These are phyloP conservation scores for Fragilaria crotonensis DNA, from an alignment of 108 stramenopile species.

Conservation along the genomic window DNA sequence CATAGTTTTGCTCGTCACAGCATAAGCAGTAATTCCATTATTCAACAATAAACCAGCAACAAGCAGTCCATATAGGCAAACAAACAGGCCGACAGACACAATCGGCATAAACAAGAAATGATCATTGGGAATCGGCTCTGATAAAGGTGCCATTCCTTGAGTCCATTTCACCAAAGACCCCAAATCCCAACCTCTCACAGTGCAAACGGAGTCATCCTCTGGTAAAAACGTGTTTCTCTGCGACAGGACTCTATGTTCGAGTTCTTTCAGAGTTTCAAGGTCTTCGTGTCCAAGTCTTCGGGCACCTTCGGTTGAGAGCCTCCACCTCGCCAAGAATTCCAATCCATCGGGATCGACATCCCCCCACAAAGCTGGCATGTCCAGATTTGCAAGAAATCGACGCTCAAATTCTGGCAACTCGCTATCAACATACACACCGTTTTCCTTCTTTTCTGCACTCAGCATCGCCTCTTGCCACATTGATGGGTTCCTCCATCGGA, in stretches of 20 bases:
- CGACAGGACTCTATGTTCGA: slow-evolving; percentile 22
- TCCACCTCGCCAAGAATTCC: slow-evolving; percentile 22
- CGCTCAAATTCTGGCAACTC: slow-evolving; percentile 33
- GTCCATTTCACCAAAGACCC: slow-evolving; percentile 20
- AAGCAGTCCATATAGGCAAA: background rate
- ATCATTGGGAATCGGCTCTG: too few species aligned
- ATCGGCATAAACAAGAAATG: background rate
- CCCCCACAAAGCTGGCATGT: background rate
- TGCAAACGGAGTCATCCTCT: slow-evolving; percentile 7
- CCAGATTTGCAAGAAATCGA: slow-evolving; percentile 19
- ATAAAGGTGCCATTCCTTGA: background rate
- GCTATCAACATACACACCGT: slow-evolving; percentile 23
- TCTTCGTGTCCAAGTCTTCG: slow-evolving; percentile 21
- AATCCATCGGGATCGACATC: slow-evolving; percentile 7
- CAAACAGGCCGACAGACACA: background rate
- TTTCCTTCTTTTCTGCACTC: slow-evolving; percentile 10
- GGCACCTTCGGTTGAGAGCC: slow-evolving; percentile 24
- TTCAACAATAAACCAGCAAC: slow-evolving; percentile 8
- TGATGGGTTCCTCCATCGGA: slow-evolving; percentile 18
- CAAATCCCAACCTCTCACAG: slow-evolving; percentile 26
- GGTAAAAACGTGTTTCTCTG: slow-evolving; percentile 1
- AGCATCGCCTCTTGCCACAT: slow-evolving; percentile 17
- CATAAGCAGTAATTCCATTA: slow-evolving; percentile 10
- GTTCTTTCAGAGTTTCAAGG: slow-evolving; percentile 3
- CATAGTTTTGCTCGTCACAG: slow-evolving; percentile 32